Base-by-base conservation (phyloP, 1,139 yeast species). In the Pneumocystis carinii region DNA sequence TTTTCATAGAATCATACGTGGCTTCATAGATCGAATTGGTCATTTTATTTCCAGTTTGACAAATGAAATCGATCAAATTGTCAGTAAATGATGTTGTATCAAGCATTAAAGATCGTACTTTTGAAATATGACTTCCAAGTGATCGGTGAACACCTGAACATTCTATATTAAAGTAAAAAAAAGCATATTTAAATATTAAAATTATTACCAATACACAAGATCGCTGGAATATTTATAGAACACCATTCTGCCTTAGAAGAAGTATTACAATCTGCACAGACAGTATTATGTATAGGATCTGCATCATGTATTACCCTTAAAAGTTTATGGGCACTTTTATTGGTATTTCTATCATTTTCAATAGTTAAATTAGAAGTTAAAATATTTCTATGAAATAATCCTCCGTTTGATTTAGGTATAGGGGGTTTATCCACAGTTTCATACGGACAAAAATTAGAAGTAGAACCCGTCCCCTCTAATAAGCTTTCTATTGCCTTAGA, bases 111-210 rank as follows among this genome's bases (percentile, higher is more conserved):
- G 96, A 87, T 67, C 94, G 83, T 5, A 90, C 86, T 68, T 81
- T 81, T 29, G 95, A 85, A 4, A 88, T 77, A 67, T 84, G 86
- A 0, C 85, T 75, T 0, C 95, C 95, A 66, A 90, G 75, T 41
- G 87, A 81, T 67, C 94, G 80, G 73, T 90, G 97, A 0, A 79
- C 78, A 1, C 82, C 82, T 0, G 96, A 85, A 71, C 97, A 90
- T 61, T 85, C 84, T 57, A 17, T 24, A 48, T 24, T 24, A 48
- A 48, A 48, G 6, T 24, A 48, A 24, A n/a, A 48, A 48, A 41
- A 48, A 24, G 4, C 2, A 24, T 24, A 48, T 24, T 24, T 48
- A 24, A 14, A 48, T 19, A 10, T 24, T 12, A 24, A 48, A 48
- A 19, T 48, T 24, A 48, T 48, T 48, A 48, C 55, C 55, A 48